These are phyloP conservation scores for Gracilaria caudata DNA, from an alignment of 23 red algal genomes.

Conservation along the genomic window DNA sequence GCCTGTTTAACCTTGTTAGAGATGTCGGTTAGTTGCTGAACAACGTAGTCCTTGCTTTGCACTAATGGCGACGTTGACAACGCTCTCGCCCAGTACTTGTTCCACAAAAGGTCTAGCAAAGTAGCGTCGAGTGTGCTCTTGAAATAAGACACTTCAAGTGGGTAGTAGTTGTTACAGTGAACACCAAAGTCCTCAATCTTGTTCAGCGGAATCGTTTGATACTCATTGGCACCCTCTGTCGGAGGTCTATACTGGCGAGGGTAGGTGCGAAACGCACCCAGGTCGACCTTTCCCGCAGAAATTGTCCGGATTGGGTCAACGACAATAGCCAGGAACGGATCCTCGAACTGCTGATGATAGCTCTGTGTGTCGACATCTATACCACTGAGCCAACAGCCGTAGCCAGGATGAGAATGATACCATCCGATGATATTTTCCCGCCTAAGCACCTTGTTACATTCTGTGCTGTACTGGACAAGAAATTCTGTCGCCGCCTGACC, in stretches of 20 bases:
- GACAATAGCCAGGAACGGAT: slow-evolving; percentile 92
- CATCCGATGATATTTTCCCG: slow-evolving; percentile 87
- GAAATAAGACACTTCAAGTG: slow-evolving; percentile 84
- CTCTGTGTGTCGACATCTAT: slow-evolving; percentile 90
- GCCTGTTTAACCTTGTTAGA: slow-evolving; percentile 72
- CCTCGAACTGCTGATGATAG: slow-evolving; percentile 75
- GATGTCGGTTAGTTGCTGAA: slow-evolving; percentile 81
- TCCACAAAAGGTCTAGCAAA: slow-evolving; percentile 79
- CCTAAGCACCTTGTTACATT: slow-evolving; percentile 63
- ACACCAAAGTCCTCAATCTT: slow-evolving; percentile 96
- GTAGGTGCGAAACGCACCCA: slow-evolving; percentile 96
- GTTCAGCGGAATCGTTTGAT: slow-evolving; percentile 91
- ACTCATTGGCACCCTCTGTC: slow-evolving; percentile 66
- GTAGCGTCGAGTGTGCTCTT: slow-evolving; percentile 86
- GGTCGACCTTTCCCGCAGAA: slow-evolving; percentile 85
- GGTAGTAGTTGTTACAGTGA: slow-evolving; percentile 89
- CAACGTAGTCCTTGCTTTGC: slow-evolving; percentile 77
- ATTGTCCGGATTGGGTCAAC: slow-evolving; percentile 91
- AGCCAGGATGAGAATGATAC: slow-evolving; percentile 98
- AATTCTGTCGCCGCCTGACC: slow-evolving; percentile 78
- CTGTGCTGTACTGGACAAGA: slow-evolving; percentile 69
- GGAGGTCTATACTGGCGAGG: slow-evolving; percentile 76
- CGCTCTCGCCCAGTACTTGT: slow-evolving; percentile 88
- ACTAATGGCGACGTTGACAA: slow-evolving; percentile 83
- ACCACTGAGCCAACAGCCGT: slow-evolving; percentile 98